Base-by-base conservation (phyloP, 108 stramenopile species). In the Mayamaea pseudoterrestris region DNA sequence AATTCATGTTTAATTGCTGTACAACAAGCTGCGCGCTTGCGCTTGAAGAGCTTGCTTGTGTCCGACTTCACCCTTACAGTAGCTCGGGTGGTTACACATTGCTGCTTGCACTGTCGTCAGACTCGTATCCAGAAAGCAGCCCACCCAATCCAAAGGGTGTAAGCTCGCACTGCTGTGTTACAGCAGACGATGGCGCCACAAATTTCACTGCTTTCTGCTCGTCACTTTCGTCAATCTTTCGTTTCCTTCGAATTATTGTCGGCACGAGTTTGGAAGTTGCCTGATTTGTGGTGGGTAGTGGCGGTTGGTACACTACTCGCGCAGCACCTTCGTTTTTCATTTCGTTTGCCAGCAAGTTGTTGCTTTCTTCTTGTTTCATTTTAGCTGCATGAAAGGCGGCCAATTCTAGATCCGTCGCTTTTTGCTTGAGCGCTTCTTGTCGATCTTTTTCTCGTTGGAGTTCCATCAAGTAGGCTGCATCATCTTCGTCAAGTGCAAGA, bases 391-490 rank as follows among this genome's bases (percentile, higher is more conserved):
- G 76, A 54, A 89, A 89, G 9, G 63, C 31, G 12, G 74, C 69
- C 29, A 89, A 55, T 55, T 83, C 81, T 23, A 67, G 47, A 44
- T 78, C 57, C 5, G 78, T 78, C 27, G 48, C 58, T 36, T 63
- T 57, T 35, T 65, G 61, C 31, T 63, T 63, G 7, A 39, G 32
- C 21, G 53, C 34, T 47, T 80, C 80, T 20, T 55, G 47, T 47
- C 78, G 60, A n/a, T 30, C 30, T 41, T 57, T 53, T 35, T 68
- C 66, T 40, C 61, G 59, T 41, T 73, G 60, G 7, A 89, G 27
- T 0, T 79, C 62, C 55, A 83, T 74, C 41, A 89, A 58, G 54
- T 89, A 79, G 7, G 88, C 88, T 18, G 60, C 60, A 60, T 90
- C 88, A 36, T 90, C 88, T 20, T 84, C 88, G 40, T 90, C 73